Conservation (phyloP, 768 basidiomycete genomes). For the Cyathus striatus region DNA sequence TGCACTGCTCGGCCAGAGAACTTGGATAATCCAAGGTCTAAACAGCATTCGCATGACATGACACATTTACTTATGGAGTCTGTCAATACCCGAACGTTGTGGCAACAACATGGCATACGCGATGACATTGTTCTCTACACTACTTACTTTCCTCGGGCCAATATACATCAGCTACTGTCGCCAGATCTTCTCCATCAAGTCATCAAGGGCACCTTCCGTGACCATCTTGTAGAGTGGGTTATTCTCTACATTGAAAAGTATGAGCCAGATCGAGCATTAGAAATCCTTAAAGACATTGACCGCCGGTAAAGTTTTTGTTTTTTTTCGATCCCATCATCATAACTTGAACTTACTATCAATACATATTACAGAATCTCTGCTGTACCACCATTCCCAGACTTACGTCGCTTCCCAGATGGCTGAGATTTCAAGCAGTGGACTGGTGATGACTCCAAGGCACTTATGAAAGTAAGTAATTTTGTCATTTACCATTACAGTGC, state of each 20-base stretch:
- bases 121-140: conserved; percentile 26
- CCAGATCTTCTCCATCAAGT: conserved; percentile 34
- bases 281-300: conserved; percentile 25
- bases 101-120: conserved; percentile 28
- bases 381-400: conserved; percentile 2
- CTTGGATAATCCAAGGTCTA: conserved; percentile 11
- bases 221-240: conserved; percentile 31
- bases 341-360: background rate
- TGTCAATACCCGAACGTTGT: conserved; percentile 20
- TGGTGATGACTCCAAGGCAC: conserved; percentile 6
- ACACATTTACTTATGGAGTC: conserved; percentile 16
- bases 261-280: conserved; percentile 7
- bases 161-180: conserved; percentile 26
- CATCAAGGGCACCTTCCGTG: conserved; percentile 37
- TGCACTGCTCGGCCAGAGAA: conserved; percentile 15
- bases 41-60: conserved; percentile 13
- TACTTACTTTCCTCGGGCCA: conserved; percentile 23
- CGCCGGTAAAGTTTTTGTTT: conserved; percentile 14
- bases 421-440: conserved; percentile 5
- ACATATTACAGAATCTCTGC: conserved; percentile 2
- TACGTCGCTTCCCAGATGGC: conserved; percentile 3
- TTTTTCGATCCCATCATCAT: background rate
- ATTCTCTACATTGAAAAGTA: conserved; percentile 10
- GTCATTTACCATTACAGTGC: background rate
- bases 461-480: conserved; percentile 6